Evolutionary conservation across 208 protist species (phyloP), one percentile per base, ranked within the genome.

Genomic region (Acanthamoeba triangularis): DNA sequence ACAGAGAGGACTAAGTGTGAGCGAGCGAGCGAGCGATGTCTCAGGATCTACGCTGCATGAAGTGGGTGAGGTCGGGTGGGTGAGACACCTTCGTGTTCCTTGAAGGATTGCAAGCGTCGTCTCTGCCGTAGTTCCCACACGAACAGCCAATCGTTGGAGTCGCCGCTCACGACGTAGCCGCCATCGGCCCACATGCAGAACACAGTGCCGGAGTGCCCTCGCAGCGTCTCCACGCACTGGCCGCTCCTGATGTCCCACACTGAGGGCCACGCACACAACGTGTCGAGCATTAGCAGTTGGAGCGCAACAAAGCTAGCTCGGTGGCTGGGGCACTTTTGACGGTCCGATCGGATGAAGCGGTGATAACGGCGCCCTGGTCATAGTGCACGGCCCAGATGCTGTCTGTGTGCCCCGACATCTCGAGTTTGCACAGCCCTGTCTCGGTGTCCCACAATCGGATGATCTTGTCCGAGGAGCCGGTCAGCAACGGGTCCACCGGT

Each of bases 341-440:
- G 8, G 80, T 88, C 5, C 80, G 80, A 44, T 88, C 80, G 30
- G 80, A 88, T 30, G 80, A 88, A 28, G 80, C 80, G 16, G 80
- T 63, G 80, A 88, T 63, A 30, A 88, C 80, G 11, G 52, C 80
- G 30, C 80, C 80, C 35, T 88, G 80, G 1, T 56, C 28, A 49
- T 88, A 88, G 52, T 88, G 80, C 10, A 88, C 80, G 20, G 80
- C 80, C 80, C 80, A 88, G 23, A 88, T 88, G 80, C 80, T 88
- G 49, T 88, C 80, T 14, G 80, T 88, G 52, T 88, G 80, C 1
- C 80, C 80, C 6, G 80, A 23, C 80, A 88, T 88, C 23, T 88
- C 80, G 14, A 88, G 80, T 49, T 88, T 88, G 80, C 80, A 88
- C n/a, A 88, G 7, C 14, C 80, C 80, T 28, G 80, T 88, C 49